phyloP scores from a whole-genome alignment of 306 rosid species.

The Pueraria montana region DNA sequence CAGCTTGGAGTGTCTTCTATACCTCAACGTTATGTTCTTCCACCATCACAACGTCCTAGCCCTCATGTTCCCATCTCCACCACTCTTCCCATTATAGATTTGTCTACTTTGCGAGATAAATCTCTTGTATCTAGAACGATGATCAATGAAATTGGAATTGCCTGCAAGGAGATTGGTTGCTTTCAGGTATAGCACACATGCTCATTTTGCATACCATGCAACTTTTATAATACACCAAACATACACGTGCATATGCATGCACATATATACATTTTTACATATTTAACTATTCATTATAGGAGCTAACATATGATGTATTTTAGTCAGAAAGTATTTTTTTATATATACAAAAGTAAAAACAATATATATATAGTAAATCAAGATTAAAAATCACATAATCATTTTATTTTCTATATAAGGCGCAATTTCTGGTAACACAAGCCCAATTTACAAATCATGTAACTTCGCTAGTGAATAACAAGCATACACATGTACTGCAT shows the following conservation, averaged over 20 bases:
- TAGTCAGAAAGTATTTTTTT: not conserved
- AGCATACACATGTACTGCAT: not conserved
- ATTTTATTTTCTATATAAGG: not conserved
- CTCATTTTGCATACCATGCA: not conserved
- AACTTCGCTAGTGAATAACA: not conserved
- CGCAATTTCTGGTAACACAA: slow-evolving; percentile 50
- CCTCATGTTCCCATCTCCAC: slow-evolving; percentile 27
- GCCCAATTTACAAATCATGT: not conserved
- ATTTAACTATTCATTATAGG: not conserved
- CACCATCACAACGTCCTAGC: slow-evolving; percentile 59
- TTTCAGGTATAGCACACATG: slow-evolving; percentile 52
- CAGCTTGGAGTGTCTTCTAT: slow-evolving; percentile 45
- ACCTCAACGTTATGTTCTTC: slow-evolving; percentile 67
- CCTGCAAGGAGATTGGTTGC: slow-evolving; percentile 54
- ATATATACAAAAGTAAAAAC: not conserved
- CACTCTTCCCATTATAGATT: slow-evolving; percentile 56
- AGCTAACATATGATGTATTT: not conserved
- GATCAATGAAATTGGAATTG: slow-evolving; percentile 46
- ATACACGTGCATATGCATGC: too few relatives aligned
- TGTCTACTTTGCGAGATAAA: slow-evolving; percentile 48
- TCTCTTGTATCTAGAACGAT: slow-evolving; percentile 47
- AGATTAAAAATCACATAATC: not conserved
- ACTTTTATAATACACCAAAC: not conserved
- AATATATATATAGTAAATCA: not conserved
- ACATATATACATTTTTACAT: not conserved